These are phyloP conservation scores for Apostasia ramifera DNA, from an alignment of 106 monocot genomes.

Conservation along the genomic window DNA sequence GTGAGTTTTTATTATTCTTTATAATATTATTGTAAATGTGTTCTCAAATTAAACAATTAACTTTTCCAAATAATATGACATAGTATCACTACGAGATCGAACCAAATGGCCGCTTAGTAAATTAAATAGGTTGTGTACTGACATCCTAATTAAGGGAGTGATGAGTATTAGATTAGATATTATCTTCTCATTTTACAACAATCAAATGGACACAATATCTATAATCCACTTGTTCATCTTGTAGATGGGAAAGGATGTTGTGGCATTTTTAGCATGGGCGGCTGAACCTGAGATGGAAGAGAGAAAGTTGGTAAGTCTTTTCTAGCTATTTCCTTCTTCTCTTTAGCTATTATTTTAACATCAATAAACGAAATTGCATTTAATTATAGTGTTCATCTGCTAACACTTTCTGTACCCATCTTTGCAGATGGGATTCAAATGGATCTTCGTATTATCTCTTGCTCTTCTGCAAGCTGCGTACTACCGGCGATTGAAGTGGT, in stretches of 20 bases:
- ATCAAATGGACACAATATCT: too few relatives aligned
- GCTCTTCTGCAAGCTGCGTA: slow-evolving; percentile 89
- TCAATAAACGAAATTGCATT: background rate
- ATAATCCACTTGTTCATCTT: background rate
- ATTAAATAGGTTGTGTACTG: too few relatives aligned
- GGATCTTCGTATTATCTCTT: slow-evolving; percentile 74
- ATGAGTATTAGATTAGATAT: too few relatives aligned
- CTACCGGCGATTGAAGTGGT: slow-evolving; percentile 78
- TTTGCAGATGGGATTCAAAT: slow-evolving; percentile 89
- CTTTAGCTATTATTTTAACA: background rate
- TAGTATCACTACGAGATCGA: too few relatives aligned
- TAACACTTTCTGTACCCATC: background rate
- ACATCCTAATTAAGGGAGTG: too few relatives aligned
- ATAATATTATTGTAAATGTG: too few relatives aligned
- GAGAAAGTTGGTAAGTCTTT: slow-evolving; percentile 59
- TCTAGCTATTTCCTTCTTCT: background rate
- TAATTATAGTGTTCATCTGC: background rate
- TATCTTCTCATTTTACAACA: too few relatives aligned
- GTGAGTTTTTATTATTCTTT: too few relatives aligned
- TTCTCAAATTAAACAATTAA: too few relatives aligned
- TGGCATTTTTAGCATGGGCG: slow-evolving; percentile 89
- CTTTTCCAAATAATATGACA: too few relatives aligned
- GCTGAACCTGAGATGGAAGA: slow-evolving; percentile 96
- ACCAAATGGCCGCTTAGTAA: too few relatives aligned
- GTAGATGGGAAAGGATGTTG: slow-evolving; percentile 98